Conservation (phyloP, 1,284 basidiomycete genomes). For the Rhodotorula sp. region DNA sequence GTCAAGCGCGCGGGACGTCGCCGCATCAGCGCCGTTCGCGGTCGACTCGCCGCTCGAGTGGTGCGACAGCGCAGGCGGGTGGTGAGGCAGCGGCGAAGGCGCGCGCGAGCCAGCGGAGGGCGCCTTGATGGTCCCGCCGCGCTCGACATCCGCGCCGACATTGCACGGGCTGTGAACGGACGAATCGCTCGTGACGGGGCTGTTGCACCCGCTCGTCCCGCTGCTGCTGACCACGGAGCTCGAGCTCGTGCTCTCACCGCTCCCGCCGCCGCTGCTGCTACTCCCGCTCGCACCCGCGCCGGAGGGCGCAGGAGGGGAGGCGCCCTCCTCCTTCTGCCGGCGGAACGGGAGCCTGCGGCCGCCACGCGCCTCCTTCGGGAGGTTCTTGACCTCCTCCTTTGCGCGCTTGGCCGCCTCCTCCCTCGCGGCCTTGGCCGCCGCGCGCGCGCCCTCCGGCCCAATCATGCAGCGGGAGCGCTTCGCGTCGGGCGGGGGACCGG, state of each 20-base stretch:
- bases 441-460: constrained; percentile 37
- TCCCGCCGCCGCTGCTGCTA: background rate
- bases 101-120: too few species aligned
- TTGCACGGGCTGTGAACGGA: too few species aligned
- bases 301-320: background rate
- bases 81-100: background rate
- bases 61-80: background rate
- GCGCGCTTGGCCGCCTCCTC: constrained; percentile 32
- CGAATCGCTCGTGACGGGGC: background rate
- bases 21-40: background rate
- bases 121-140: constrained; percentile 29
- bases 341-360: constrained; percentile 17
- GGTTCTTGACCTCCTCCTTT: constrained; percentile 23
- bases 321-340: background rate
- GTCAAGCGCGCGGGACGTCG: constrained; percentile 1
- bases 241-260: background rate
- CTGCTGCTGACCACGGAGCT: background rate
- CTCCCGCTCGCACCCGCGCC: background rate
- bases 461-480: constrained; percentile 13
- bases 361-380: constrained; percentile 21
- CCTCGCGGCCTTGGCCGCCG: constrained; percentile 37
- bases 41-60: background rate
- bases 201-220: background rate
- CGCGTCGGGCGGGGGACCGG: constrained; percentile 12
- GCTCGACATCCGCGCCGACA: background rate